Evolutionary conservation across 192 early-diverging fungal genomes (phyloP), one percentile per base, ranked within the genome.

Genomic region (Backusella luteola): DNA sequence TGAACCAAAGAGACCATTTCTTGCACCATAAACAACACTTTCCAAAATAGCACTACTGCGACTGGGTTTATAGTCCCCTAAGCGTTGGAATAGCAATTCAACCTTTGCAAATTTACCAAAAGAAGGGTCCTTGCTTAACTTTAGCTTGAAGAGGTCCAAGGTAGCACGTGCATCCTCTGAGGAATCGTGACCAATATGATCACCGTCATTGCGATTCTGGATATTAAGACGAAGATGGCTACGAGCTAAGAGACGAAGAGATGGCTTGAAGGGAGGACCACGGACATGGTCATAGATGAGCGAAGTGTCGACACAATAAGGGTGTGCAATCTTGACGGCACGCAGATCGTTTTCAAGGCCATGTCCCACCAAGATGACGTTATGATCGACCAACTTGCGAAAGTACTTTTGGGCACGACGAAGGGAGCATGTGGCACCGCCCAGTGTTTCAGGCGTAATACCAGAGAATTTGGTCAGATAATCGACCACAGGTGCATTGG

Each of bases 301-400:
- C 46, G 88, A 82, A 0, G 93, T 93, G 82, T 94, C 93, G 44
- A 91, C 89, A 46, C 90, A 84, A 34, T 83, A 85, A 17, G 85
- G 83, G 76, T 93, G 91, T 0, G 83, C 77, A 21, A 92, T 41
- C 73, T 87, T 80, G 66, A 94, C 77, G 0, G 90, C 91, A 12
- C 84, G 87, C 73, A 94, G 79, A 81, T 94, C 93, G 70, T 89
- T 90, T 39, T 94, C 89, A 14, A 94, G 84, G 35, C 83, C 83
- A 73, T 90, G 89, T 6, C 89, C 89, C 0, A 88, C 75, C 8
- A 90, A 63, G 66, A 90, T 84, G 11, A 83, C 84, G 42, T 88
- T 71, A 29, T 80, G 78, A 36, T 85, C 79, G 0, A 90, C 75
- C 3, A 89, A 32, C 26, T 82, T 71, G 32, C 79, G 71, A 12